Evolutionary conservation across 2,329 filamentous ascomycete genomes (phyloP).

Genomic region (Teratosphaeria epicoccoides): DNA sequence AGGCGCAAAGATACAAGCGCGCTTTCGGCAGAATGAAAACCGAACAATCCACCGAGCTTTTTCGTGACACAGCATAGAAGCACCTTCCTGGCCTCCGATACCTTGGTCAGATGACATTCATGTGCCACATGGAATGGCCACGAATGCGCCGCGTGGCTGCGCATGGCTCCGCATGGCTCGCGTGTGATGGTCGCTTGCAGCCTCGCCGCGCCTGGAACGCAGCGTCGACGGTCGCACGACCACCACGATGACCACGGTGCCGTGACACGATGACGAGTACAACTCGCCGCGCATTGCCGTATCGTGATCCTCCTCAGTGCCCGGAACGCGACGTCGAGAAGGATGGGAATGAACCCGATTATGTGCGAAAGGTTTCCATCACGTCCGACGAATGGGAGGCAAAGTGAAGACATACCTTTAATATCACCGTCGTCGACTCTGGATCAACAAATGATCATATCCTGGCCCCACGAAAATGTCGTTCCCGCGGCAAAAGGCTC

Average conservation of each 20-base stretch:
- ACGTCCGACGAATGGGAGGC: no score
- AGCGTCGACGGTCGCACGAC: neutral
- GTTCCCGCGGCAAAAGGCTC: no score
- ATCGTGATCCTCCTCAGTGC: neutral
- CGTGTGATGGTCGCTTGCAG: neutral
- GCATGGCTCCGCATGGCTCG: neutral
- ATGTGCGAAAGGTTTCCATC: no score
- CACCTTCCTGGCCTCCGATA: neutral
- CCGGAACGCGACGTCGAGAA: neutral
- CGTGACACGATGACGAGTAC: neutral
- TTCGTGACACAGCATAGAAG: neutral
- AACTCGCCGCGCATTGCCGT: neutral
- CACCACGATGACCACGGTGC: neutral
- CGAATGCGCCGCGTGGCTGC: neutral
- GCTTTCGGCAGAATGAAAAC: neutral
- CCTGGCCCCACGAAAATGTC: no score
- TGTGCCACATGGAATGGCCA: neutral
- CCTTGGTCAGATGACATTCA: neutral
- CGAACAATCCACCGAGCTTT: neutral
- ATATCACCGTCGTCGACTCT: no score
- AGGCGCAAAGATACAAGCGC: neutral
- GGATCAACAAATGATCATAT: no score
- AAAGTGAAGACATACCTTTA: no score
- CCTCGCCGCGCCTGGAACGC: neutral
- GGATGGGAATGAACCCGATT: no score